These are phyloP conservation scores for Sporormia fimetaria DNA, from an alignment of 495 filamentous ascomycete species.

Conservation along the genomic window DNA sequence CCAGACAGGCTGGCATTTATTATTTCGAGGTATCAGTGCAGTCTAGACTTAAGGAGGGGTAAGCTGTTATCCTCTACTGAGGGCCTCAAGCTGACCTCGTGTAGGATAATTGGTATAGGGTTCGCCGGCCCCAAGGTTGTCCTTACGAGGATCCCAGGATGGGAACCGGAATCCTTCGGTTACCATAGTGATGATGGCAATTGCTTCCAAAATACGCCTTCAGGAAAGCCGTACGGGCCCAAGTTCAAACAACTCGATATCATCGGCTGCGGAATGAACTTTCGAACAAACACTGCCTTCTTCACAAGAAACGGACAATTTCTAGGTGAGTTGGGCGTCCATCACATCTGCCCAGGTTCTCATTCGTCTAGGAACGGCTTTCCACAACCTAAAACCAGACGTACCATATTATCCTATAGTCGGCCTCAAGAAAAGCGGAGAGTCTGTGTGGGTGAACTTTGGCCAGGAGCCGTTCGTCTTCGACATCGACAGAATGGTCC, in stretches of 20 bases:
- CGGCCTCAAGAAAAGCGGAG: conserved; percentile 83
- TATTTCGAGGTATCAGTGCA: conserved; percentile 92
- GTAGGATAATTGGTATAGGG: conserved; percentile 70
- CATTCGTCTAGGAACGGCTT: conserved; percentile 54
- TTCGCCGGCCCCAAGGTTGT: conserved; percentile 67
- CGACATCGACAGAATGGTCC: conserved; percentile 82
- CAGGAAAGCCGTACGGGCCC: conserved; percentile 66
- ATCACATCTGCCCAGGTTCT: conserved; percentile 5
- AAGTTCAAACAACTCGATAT: conserved; percentile 65
- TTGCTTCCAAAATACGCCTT: conserved; percentile 61
- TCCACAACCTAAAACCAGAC: conserved; percentile 59
- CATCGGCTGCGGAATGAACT: conserved; percentile 90
- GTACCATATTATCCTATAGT: conserved; percentile 67
- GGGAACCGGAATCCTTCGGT: conserved; percentile 93
- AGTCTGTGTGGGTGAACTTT: conserved; percentile 82
- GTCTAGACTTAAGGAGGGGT: conserved; percentile 80
- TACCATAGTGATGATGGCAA: conserved; percentile 97
- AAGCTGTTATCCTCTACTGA: conserved; percentile 30
- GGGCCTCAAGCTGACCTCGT: conserved; percentile 20
- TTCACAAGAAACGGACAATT: conserved; percentile 88
- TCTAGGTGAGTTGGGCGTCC: conserved; percentile 45
- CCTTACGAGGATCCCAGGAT: conserved; percentile 76
- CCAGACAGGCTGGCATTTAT: conserved; percentile 84
- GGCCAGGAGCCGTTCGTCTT: conserved; percentile 81
- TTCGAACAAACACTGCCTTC: conserved; percentile 73